phyloP scores from a whole-genome alignment of 208 protist species.

The Entamoeba moshkovskii region DNA sequence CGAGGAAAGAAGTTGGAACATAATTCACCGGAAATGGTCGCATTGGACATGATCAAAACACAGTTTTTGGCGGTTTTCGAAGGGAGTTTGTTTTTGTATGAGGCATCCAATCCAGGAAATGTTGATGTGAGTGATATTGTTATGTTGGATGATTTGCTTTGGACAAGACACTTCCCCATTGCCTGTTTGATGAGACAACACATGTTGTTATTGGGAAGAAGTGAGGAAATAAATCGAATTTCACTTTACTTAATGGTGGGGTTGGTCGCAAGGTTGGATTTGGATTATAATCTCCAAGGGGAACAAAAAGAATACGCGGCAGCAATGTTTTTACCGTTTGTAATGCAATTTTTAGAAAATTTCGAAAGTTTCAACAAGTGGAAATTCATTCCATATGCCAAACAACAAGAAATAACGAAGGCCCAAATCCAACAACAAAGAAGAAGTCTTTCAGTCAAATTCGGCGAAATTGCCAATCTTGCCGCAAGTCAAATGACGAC shows the following conservation, averaged over 20 bases:
- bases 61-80: neutral
- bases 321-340: neutral
- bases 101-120: neutral
- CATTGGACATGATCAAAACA: neutral
- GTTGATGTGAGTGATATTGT: neutral
- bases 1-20: neutral
- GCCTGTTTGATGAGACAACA: neutral
- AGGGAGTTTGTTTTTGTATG: neutral
- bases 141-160: conserved; percentile 3
- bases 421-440: neutral
- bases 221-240: neutral
- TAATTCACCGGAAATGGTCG: neutral
- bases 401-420: neutral
- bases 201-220: neutral
- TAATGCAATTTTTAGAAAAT: neutral
- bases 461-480: neutral
- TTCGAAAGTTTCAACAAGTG: neutral
- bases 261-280: neutral
- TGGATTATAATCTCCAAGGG: neutral
- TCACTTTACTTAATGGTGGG: neutral
- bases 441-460: neutral
- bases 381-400: neutral
- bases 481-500: neutral
- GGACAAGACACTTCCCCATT: neutral
- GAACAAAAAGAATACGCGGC: neutral